Evolutionary conservation across 73 alveolate species (phyloP).

Genomic region (Paramecium biaurelia): DNA sequence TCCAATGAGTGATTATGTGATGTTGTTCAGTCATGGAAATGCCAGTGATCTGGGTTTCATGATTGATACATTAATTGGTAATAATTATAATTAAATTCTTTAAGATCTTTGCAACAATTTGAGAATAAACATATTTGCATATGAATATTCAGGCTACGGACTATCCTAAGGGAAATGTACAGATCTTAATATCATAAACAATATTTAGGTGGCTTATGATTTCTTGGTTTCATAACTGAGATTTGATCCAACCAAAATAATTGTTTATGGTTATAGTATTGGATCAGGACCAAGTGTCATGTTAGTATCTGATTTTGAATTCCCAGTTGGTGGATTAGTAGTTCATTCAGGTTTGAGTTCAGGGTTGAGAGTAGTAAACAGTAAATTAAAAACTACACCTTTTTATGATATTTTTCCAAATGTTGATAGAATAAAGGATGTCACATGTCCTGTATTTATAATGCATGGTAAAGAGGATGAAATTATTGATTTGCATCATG

Average conservation of each 20-base stretch:
- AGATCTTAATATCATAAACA: conserved; percentile 58
- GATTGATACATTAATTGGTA: conserved; percentile 46
- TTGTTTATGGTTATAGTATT: conserved; percentile 59
- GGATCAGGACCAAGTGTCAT: conserved; percentile 64
- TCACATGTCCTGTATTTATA: conserved; percentile 51
- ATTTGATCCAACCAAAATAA: conserved; percentile 37
- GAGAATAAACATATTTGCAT: conserved; percentile 58
- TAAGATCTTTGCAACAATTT: conserved; percentile 51
- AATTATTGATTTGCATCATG: conserved; percentile 11
- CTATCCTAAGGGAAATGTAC: conserved; percentile 67
- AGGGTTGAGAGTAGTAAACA: conserved; percentile 51
- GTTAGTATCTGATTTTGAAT: conserved; percentile 51
- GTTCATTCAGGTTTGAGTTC: conserved; percentile 54
- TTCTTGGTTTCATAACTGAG: conserved; percentile 26
- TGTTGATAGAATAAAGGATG: conserved; percentile 39
- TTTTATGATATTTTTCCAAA: conserved; percentile 55
- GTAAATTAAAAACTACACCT: background rate
- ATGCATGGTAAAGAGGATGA: conserved; percentile 54
- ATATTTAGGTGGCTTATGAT: conserved; percentile 70
- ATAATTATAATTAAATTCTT: background rate
- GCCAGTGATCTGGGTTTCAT: conserved; percentile 66
- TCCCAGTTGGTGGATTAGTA: conserved; percentile 56
- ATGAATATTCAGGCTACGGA: conserved; percentile 79
- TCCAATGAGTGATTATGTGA: conserved; percentile 51
- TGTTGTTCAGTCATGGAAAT: conserved; percentile 72